Evolutionary conservation across 768 basidiomycete genomes (phyloP).

Genomic region (Calocera viscosa): DNA sequence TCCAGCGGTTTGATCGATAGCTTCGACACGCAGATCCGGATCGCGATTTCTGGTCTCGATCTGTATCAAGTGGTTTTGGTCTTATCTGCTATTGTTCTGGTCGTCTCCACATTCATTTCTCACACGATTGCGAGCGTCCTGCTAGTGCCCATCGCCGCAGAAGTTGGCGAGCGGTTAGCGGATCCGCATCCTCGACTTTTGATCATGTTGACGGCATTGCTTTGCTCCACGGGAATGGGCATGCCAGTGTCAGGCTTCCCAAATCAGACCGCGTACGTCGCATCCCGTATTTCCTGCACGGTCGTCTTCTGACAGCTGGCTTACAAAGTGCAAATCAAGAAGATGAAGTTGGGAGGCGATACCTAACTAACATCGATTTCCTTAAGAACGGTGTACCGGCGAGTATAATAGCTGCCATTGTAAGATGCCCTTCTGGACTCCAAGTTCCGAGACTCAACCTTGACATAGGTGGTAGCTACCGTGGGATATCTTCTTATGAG

Average conservation of each 20-base stretch:
- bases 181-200: conserved; percentile 63
- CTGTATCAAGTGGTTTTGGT: conserved; percentile 61
- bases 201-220: conserved; percentile 83
- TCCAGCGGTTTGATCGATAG: conserved; percentile 77
- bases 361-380: conserved; percentile 77
- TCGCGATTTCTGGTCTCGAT: conserved; percentile 46
- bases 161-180: conserved; percentile 71
- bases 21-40: conserved; percentile 51
- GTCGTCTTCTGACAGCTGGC: neutral
- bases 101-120: conserved; percentile 90
- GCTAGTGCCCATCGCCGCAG: conserved; percentile 89
- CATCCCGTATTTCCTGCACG: neutral
- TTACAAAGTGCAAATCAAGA: conserved; percentile 69
- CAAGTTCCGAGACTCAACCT: conserved; percentile 3
- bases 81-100: conserved; percentile 56
- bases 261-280: conserved; percentile 83
- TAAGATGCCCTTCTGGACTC: conserved; percentile 27
- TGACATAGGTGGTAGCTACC: conserved; percentile 67
- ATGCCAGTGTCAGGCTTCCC: conserved; percentile 99
- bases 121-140: conserved; percentile 95
- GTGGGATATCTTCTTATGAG: conserved; percentile 71
- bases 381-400: conserved; percentile 89
- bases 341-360: conserved; percentile 83
- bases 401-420: conserved; percentile 76
- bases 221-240: conserved; percentile 94